Evolutionary conservation across 2,329 filamentous ascomycete species (phyloP).

Genomic region (Colletotrichum simmondsii): DNA sequence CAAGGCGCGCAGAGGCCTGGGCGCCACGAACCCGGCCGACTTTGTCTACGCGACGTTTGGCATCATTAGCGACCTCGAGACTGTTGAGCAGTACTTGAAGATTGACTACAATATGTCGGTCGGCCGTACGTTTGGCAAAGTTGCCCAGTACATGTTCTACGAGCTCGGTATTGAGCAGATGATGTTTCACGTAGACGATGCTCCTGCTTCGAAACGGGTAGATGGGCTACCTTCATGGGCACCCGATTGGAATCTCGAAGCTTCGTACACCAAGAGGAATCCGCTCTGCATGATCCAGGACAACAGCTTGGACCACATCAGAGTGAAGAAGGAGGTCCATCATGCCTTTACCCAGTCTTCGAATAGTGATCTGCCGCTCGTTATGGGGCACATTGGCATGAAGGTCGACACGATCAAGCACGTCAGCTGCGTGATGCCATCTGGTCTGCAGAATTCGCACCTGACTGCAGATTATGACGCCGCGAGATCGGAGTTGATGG

Average conservation of each 20-base stretch:
- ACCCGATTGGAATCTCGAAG: slow-evolving; percentile 1
- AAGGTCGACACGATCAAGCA: neutral
- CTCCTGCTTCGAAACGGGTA: neutral
- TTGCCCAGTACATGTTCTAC: slow-evolving; percentile 7
- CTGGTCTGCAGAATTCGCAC: too few relatives aligned
- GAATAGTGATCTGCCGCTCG: neutral
- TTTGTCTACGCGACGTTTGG: slow-evolving; percentile 12
- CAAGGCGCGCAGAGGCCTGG: neutral
- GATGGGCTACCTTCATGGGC: slow-evolving; percentile 7
- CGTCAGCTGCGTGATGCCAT: neutral
- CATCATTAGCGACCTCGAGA: neutral
- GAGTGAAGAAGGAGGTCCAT: neutral
- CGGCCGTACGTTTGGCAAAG: neutral
- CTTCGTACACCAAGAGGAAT: neutral
- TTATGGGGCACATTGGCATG: slow-evolving; percentile 10
- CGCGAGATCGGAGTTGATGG: neutral
- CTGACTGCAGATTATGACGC: neutral
- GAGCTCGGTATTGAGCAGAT: neutral
- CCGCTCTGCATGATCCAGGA: neutral
- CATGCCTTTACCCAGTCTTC: neutral
- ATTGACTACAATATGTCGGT: neutral
- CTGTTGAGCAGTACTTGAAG: neutral
- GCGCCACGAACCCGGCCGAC: slow-evolving; percentile 10
- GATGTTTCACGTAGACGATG: neutral
- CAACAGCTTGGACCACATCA: neutral